Percentiles rank a stretch among this genome's conserved stretches.
Evolutionary conservation across 2,329 filamentous ascomycete species (phyloP).

Genomic region (Orbilia javanica): DNA sequence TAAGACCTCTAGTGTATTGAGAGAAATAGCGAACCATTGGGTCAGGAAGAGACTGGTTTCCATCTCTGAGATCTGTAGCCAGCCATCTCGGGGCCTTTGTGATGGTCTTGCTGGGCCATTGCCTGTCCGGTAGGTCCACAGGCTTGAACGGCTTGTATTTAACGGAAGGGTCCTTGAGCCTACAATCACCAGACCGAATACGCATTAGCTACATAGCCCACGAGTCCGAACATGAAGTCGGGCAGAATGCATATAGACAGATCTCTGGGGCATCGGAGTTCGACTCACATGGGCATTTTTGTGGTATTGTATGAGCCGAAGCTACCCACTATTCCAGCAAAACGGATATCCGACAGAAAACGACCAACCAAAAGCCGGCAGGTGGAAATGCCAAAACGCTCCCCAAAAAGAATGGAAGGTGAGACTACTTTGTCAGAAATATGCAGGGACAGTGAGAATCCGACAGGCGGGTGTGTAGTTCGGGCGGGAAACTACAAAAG

Average conservation of each 20-base stretch:
- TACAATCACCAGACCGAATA: slow-evolving; percentile 64
- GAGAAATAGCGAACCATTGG: slow-evolving; percentile 78
- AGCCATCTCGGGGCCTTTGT: slow-evolving; percentile 91
- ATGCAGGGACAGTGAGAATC: slow-evolving; percentile 26
- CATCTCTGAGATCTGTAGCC: slow-evolving; percentile 87
- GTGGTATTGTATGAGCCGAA: slow-evolving; percentile 27
- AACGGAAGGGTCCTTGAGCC: slow-evolving; percentile 80
- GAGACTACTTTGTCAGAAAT: neutral
- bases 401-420: neutral
- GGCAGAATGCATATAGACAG: no score
- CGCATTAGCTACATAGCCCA: neutral
- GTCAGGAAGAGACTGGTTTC: slow-evolving; percentile 91
- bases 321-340: slow-evolving; percentile 24
- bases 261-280: neutral
- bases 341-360: slow-evolving; percentile 14
- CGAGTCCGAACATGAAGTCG: no score
- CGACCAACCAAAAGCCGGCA: slow-evolving; percentile 39
- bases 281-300: slow-evolving; percentile 51
- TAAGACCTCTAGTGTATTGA: neutral
- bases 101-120: slow-evolving; percentile 87
- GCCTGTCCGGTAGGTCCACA: slow-evolving; percentile 75
- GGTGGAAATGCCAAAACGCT: slow-evolving; percentile 25
- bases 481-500: slow-evolving; percentile 20
- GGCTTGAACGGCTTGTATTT: slow-evolving; percentile 81
- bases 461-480: neutral